Evolutionary conservation across 2,329 filamentous ascomycete genomes (phyloP).

Genomic region (Thelonectria blattea): DNA sequence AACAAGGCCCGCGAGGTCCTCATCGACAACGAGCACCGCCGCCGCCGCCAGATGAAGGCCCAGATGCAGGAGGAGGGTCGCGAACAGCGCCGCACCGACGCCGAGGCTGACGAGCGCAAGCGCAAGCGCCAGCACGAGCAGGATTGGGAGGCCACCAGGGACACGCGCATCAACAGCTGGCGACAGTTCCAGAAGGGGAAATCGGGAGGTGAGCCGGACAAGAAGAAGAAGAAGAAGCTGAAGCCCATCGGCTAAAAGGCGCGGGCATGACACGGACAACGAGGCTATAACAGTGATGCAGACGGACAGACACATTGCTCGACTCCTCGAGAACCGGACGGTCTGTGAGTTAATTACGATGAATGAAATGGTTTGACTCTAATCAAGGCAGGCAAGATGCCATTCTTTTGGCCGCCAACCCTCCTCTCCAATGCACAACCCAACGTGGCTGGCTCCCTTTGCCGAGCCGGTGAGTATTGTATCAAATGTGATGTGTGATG

Average conservation of each 20-base stretch:
- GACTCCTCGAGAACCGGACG: conserved; percentile 25
- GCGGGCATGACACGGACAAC: not conserved
- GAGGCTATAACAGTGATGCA: conserved; percentile 10
- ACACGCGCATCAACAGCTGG: conserved; percentile 93
- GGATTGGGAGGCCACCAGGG: conserved; percentile 92
- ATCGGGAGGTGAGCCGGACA: conserved; percentile 53
- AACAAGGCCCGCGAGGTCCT: conserved; percentile 89
- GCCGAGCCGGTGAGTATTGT: conserved; percentile 28
- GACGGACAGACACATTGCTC: conserved; percentile 20
- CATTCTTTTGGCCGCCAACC: conserved; percentile 14
- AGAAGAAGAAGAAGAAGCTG: conserved; percentile 75
- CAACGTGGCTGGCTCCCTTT: conserved; percentile 18
- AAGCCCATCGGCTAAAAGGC: conserved; percentile 62
- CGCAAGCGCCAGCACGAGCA: conserved; percentile 90
- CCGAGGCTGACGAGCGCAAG: conserved; percentile 81
- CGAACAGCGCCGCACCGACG: conserved; percentile 83
- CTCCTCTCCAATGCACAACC: conserved; percentile 13
- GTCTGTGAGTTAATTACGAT: conserved; percentile 43
- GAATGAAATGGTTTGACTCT: conserved; percentile 39
- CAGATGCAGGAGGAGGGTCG: conserved; percentile 97
- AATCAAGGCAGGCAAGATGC: conserved; percentile 38
- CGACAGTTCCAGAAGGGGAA: conserved; percentile 84
- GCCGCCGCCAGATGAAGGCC: conserved; percentile 85
- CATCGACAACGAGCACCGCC: conserved; percentile 88
- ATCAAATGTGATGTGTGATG: conserved; percentile 12